phyloP scores from a whole-genome alignment of 345 rosid genomes.

The Eucalyptus brandiana region DNA sequence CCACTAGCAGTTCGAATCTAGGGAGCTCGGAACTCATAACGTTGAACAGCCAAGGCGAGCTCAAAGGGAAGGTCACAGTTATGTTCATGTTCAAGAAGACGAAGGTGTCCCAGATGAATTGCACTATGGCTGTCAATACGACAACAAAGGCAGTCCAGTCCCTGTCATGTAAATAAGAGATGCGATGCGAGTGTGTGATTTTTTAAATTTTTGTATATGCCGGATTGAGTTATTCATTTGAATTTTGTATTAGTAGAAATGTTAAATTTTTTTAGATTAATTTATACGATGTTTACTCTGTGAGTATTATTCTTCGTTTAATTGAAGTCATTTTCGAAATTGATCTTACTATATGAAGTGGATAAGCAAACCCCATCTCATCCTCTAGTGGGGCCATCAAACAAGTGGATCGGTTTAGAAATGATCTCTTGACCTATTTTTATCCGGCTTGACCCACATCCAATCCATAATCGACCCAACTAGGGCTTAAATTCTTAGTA shows the following conservation, averaged over 20 bases:
- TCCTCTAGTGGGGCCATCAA: too few relatives aligned
- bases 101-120: not conserved
- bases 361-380: too few relatives aligned
- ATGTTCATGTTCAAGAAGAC: not conserved
- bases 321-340: not conserved
- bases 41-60: not conserved
- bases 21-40: not conserved
- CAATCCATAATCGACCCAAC: too few relatives aligned
- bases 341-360: not conserved
- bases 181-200: not conserved
- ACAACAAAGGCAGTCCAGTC: not conserved
- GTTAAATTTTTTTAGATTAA: not conserved
- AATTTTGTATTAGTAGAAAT: too few relatives aligned
- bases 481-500: too few relatives aligned
- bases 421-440: too few relatives aligned
- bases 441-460: too few relatives aligned
- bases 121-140: not conserved
- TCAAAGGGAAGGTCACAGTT: not conserved
- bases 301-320: not conserved
- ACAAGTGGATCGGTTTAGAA: too few relatives aligned
- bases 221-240: not conserved
- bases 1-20: not conserved
- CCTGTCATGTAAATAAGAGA: not conserved
- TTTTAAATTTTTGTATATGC: not conserved
- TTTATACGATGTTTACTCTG: too few relatives aligned